Base-by-base conservation (phyloP, 2,329 filamentous ascomycete genomes). In the Trichoderma arundinaceum region DNA sequence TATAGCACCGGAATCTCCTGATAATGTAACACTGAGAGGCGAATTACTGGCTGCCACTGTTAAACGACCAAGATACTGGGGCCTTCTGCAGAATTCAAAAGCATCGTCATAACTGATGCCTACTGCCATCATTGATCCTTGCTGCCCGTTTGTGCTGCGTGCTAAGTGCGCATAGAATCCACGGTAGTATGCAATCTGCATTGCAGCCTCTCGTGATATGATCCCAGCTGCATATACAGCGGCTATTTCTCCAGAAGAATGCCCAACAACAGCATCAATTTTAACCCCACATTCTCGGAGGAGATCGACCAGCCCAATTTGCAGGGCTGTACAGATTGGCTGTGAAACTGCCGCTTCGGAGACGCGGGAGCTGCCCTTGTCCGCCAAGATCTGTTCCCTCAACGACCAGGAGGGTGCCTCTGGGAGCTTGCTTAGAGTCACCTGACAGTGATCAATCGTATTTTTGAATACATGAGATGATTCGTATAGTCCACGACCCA, bases 201-300 rank as follows among this genome's bases (percentile, higher is more conserved):
- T 53, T 15, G 49, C 49, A 17, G 15, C 32, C 8, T 53, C 15
- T 17, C 35, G 49, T 12, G 28, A 35, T 2, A 53, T 38, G 4
- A 53, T 53, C 1, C 49, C 49, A 15, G 49, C 49, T 19, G 49
- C 49, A 66, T 78, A 80, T 1, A 78, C 78, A 2, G 79, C 79
- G 0, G 75, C 76, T 38, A 79, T 72, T 60, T 73, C 71, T 10
- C 71, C 71, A 22, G 68, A 70, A 17, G 70, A 72, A 43, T 73
- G 71, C 5, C 71, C 71, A 13, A 71, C 65, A 12, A 72, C 69
- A 8, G 7, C 64, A 62, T 22, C 52, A 51, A 28, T 72, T 53
- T 17, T 38, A n/a, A 6, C 65, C 54, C 41, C 66, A 66, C 35
- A 38, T 33, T 7, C 32, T 12, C 2, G n/a, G n/a, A 71, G 41